These are phyloP conservation scores for Picocystis sp. DNA, from an alignment of 163 green algal species.

Conservation along the genomic window DNA sequence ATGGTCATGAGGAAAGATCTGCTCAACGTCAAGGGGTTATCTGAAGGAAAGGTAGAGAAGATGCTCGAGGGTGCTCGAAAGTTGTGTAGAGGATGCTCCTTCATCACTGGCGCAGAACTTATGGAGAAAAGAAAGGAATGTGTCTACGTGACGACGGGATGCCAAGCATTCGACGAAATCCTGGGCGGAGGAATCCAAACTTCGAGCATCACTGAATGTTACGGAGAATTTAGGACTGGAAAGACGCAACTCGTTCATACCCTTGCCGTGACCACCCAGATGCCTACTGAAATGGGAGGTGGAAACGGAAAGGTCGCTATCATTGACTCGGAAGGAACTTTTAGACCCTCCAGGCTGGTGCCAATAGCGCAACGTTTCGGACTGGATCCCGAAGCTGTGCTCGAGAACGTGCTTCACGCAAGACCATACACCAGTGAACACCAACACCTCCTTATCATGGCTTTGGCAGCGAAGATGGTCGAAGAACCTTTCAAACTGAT, in stretches of 20 bases:
- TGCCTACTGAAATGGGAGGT: slow-evolving; percentile 36
- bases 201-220: slow-evolving; percentile 70
- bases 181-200: slow-evolving; percentile 32
- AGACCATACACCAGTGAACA: slow-evolving; percentile 4
- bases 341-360: slow-evolving; percentile 59
- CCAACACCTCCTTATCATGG: slow-evolving; percentile 25
- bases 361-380: slow-evolving; percentile 72
- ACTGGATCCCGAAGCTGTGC: slow-evolving; percentile 66
- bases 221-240: slow-evolving; percentile 57
- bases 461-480: slow-evolving; percentile 65
- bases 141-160: slow-evolving; percentile 11
- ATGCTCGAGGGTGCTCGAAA: slow-evolving; percentile 62
- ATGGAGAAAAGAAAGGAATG: slow-evolving; percentile 4
- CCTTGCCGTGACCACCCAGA: slow-evolving; percentile 65
- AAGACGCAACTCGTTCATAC: slow-evolving; percentile 75
- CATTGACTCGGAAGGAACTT: slow-evolving; percentile 82
- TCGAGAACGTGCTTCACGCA: slow-evolving; percentile 48
- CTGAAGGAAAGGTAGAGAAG: slow-evolving; percentile 84
- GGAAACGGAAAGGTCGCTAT: slow-evolving; percentile 48
- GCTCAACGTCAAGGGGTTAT: slow-evolving; percentile 69
- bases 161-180: slow-evolving; percentile 12
- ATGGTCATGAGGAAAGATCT: slow-evolving; percentile 68
- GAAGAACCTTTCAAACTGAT: slow-evolving; percentile 68
- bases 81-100: slow-evolving; percentile 27
- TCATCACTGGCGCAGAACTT: neutral